Conservation (phyloP, 2,329 filamentous ascomycete species). For the Aureobasidium mangrovei region DNA sequence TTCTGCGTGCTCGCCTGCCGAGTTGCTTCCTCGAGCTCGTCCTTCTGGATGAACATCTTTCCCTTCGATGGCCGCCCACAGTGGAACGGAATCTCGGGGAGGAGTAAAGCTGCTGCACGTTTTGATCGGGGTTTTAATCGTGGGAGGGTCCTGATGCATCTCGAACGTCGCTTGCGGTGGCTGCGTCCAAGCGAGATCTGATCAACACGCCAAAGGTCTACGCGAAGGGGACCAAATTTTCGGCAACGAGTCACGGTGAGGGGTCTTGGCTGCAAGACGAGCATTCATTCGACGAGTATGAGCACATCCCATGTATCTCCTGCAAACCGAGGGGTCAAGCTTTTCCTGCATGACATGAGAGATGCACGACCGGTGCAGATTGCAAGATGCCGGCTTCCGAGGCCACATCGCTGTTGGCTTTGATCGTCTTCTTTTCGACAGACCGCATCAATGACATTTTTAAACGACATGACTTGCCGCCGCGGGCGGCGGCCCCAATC, state of each 20-base stretch:
- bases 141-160: background rate
- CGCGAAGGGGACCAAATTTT: background rate
- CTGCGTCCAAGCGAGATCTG: constrained; percentile 13
- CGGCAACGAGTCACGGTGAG: background rate
- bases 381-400: constrained; percentile 9
- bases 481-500: background rate
- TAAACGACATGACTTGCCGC: background rate
- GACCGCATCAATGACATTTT: constrained; percentile 7
- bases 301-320: background rate
- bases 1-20: too few species aligned
- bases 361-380: background rate
- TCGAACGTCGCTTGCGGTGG: constrained; percentile 10
- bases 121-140: too few species aligned
- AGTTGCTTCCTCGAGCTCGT: too few species aligned
- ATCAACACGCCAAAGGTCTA: constrained; percentile 1
- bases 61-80: too few species aligned
- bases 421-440: background rate
- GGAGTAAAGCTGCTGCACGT: background rate
- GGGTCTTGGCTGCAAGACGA: constrained; percentile 3
- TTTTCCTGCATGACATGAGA: constrained; percentile 11
- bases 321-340: constrained; percentile 8
- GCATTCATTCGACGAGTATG: constrained; percentile 8
- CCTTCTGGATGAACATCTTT: too few species aligned
- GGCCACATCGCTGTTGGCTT: constrained; percentile 2
- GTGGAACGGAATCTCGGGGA: too few species aligned